Evolutionary conservation across 1,284 basidiomycete genomes (phyloP), one percentile per base, ranked within the genome.

Genomic region (Schizophyllum amplum): DNA sequence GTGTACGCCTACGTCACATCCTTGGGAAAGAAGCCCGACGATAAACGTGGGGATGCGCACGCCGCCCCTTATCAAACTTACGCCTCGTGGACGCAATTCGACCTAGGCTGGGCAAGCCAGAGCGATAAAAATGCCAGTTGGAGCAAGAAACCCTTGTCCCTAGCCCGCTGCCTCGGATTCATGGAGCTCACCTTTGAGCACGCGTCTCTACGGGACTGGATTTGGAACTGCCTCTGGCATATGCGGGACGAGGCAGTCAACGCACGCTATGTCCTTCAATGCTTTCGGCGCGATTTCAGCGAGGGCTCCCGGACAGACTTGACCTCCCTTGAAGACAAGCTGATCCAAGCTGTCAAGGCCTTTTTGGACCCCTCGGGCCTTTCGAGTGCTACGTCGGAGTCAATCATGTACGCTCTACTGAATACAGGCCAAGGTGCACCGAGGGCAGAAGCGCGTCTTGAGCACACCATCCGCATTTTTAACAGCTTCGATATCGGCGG

Each of bases 1-100:
- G 27, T 13, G 27, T 33, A 33, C 13, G 27, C 27, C 27, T 33
- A 33, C 13, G 27, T 13, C 6, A 33, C 5, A 13, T 33, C 27
- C 5, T 13, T 33, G 27, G 13, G 13, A 33, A 13, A 13, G 27
- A 13, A 13, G 27, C 5, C 6, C 27, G 13, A 5, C 5, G 13
- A 33, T 5, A 13, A 33, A 33, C 27, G n/a, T n/a, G n/a, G n/a
- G n/a, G n/a, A 33, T 13, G 27, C 13, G 6, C 27, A 33, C 27
- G 27, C 13, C 27, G 27, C 27, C 27, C 27, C 27, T 33, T 33
- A 33, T 33, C 27, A 33, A 49, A 49, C 22, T 5, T 49, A 57
- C 22, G 55, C 48, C 67, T 66, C 66, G 65, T 68, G 33, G 33
- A 42, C 33, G 2, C 4, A 42, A 17, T 42, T 42, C 33, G 33